Conservation (phyloP, 169 alveolate genomes). For the Babesia divergens region DNA sequence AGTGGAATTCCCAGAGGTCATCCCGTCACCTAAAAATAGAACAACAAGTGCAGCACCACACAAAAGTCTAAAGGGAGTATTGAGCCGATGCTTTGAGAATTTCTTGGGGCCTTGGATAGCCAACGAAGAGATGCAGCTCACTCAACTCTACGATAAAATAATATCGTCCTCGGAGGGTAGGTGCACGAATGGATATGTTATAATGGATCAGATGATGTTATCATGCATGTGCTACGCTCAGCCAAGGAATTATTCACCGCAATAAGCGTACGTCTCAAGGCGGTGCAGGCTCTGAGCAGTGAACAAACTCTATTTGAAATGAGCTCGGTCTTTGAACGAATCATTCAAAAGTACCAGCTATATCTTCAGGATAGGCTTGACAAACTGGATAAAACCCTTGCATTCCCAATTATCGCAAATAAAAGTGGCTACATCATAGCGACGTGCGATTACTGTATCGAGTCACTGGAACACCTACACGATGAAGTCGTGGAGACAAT, state of each 20-base stretch:
- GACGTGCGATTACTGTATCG: slow-evolving; percentile 57
- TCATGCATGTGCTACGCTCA: slow-evolving; percentile 47
- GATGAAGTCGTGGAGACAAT: slow-evolving; percentile 44
- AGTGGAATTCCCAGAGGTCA: slow-evolving; percentile 52
- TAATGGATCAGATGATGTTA: slow-evolving; percentile 24
- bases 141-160: slow-evolving; percentile 25
- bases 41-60: background rate
- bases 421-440: slow-evolving; percentile 44
- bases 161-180: slow-evolving; percentile 17
- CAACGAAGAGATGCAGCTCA: slow-evolving; percentile 50
- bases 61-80: slow-evolving; percentile 22
- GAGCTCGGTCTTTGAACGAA: slow-evolving; percentile 44
- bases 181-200: background rate
- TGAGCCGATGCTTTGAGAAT: slow-evolving; percentile 58
- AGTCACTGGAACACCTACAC: slow-evolving; percentile 36
- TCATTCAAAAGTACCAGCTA: slow-evolving; percentile 41
- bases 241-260: slow-evolving; percentile 59
- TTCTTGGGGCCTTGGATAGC: slow-evolving; percentile 61
- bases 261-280: slow-evolving; percentile 46
- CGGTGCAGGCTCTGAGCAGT: slow-evolving; percentile 48
- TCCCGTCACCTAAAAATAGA: background rate
- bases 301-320: slow-evolving; percentile 62
- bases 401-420: slow-evolving; percentile 17
- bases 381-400: slow-evolving; percentile 8
- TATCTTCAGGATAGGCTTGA: slow-evolving; percentile 9